Percentiles rank a stretch among this genome's conserved stretches.
These are phyloP conservation scores for Plasmodium billcollinsi DNA, from an alignment of 169 alveolate genomes.

Conservation along the genomic window DNA sequence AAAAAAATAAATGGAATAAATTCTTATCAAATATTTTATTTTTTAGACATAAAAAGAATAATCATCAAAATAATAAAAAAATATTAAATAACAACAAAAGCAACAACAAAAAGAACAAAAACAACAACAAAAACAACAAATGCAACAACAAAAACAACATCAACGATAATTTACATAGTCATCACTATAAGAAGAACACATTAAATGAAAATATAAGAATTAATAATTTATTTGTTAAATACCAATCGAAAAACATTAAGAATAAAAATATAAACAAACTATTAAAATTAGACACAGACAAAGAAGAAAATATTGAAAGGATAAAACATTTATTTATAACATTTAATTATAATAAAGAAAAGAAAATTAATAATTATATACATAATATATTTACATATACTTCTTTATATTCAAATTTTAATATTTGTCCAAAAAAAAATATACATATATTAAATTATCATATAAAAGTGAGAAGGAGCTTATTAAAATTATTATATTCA, in stretches of 20 bases:
- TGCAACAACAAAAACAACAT: too few relatives aligned
- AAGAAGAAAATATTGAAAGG: slow-evolving; percentile 43
- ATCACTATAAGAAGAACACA: not conserved
- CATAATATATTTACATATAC: slow-evolving; percentile 42
- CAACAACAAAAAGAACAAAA: too few relatives aligned
- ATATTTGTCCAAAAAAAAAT: slow-evolving; percentile 32
- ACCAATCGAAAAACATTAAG: slow-evolving; percentile 11
- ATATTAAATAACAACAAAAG: too few relatives aligned
- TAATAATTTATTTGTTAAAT: slow-evolving; percentile 35
- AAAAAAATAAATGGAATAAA: slow-evolving; percentile 13
- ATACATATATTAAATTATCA: slow-evolving; percentile 28
- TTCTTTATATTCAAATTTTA: slow-evolving; percentile 55
- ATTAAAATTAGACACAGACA: slow-evolving; percentile 10
- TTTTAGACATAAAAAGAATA: too few relatives aligned
- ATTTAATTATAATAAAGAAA: slow-evolving; percentile 63
- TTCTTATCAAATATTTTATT: too few relatives aligned
- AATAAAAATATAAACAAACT: slow-evolving; percentile 24
- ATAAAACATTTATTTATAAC: slow-evolving; percentile 49
- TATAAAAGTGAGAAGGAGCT: slow-evolving; percentile 21
- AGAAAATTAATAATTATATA: slow-evolving; percentile 55
- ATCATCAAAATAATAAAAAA: not conserved
- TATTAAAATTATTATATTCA: slow-evolving; percentile 48
- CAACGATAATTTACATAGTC: too few relatives aligned
- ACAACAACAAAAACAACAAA: too few relatives aligned
- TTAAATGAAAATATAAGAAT: not conserved